phyloP scores from a whole-genome alignment of 805 yeast species.

The Starmerella floris region DNA sequence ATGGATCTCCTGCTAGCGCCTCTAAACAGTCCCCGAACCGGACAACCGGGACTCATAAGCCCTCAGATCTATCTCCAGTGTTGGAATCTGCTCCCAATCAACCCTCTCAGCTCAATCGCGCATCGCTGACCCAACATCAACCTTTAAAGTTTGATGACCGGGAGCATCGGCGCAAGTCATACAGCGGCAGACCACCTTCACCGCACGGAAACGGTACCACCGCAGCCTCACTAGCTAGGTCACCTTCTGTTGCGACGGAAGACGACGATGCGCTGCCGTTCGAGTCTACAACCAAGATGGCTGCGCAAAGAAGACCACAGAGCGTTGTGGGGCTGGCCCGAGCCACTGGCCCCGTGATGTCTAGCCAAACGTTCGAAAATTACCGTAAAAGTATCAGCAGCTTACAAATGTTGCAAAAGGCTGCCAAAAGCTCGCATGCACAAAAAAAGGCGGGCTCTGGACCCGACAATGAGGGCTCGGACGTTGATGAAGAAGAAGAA shows the following conservation, averaged over 20 bases:
- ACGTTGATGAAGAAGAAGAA: conserved; percentile 15
- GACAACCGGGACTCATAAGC: too few species aligned
- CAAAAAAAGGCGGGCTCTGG: background rate
- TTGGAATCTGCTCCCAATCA: too few species aligned
- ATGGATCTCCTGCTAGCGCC: too few species aligned
- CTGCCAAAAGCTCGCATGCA: background rate
- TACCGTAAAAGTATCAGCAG: conserved; percentile 17
- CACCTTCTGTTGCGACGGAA: conserved; percentile 7
- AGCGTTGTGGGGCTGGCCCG: conserved; percentile 13
- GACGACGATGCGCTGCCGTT: conserved; percentile 23
- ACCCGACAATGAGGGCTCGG: background rate
- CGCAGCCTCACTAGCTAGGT: too few species aligned
- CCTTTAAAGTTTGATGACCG: too few species aligned
- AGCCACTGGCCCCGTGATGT: conserved; percentile 19
- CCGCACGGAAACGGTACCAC: too few species aligned
- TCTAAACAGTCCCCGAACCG: too few species aligned
- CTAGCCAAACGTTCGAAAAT: conserved; percentile 20
- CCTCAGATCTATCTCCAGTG: too few species aligned
- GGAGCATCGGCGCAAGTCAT: too few species aligned
- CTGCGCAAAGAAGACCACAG: conserved; percentile 13
- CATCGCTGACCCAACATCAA: too few species aligned
- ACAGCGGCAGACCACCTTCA: too few species aligned
- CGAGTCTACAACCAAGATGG: conserved; percentile 19
- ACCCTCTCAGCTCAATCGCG: too few species aligned
- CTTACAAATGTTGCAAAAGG: background rate